These are phyloP conservation scores for Teratosphaeria viscida DNA, from an alignment of 2,329 filamentous ascomycete genomes.

Conservation along the genomic window DNA sequence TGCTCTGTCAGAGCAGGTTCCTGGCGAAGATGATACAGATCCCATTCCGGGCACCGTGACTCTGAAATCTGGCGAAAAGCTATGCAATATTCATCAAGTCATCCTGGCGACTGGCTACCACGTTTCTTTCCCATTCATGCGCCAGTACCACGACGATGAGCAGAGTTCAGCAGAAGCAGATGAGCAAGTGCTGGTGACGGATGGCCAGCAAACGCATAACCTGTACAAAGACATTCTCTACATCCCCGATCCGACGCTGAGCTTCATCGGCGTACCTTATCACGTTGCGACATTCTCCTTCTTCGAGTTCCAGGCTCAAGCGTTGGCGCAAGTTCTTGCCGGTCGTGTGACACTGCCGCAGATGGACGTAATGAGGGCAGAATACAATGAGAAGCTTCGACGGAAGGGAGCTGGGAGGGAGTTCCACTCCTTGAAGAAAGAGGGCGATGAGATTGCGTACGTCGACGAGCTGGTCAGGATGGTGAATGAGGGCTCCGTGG, in stretches of 20 bases:
- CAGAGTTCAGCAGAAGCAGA: conserved; percentile 37
- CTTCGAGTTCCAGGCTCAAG: conserved; percentile 60
- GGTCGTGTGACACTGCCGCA: conserved; percentile 41
- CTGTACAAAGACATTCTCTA: conserved; percentile 63
- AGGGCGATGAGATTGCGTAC: conserved; percentile 29
- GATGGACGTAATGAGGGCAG: conserved; percentile 31
- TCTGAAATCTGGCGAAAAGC: conserved; percentile 42
- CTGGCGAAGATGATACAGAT: conserved; percentile 15
- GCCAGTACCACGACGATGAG: conserved; percentile 39
- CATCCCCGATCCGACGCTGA: conserved; percentile 53
- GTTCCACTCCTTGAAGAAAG: conserved; percentile 34
- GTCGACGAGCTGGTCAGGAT: conserved; percentile 30
- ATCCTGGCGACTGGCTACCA: conserved; percentile 61
- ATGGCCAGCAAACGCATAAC: conserved; percentile 55
- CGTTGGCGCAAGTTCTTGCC: conserved; percentile 46
- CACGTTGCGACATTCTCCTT: conserved; percentile 58
- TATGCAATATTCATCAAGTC: conserved; percentile 50
- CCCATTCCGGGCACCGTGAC: conserved; percentile 41
- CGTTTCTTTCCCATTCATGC: conserved; percentile 55
- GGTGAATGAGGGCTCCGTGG: conserved; percentile 22
- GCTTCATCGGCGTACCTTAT: conserved; percentile 55
- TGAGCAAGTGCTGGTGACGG: conserved; percentile 48
- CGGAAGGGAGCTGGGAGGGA: conserved; percentile 32
- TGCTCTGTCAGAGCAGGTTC: conserved; percentile 8
- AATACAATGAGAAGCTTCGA: conserved; percentile 29